These are phyloP conservation scores for Venturia oleaginea DNA, from an alignment of 2,329 filamentous ascomycete species.

Conservation along the genomic window DNA sequence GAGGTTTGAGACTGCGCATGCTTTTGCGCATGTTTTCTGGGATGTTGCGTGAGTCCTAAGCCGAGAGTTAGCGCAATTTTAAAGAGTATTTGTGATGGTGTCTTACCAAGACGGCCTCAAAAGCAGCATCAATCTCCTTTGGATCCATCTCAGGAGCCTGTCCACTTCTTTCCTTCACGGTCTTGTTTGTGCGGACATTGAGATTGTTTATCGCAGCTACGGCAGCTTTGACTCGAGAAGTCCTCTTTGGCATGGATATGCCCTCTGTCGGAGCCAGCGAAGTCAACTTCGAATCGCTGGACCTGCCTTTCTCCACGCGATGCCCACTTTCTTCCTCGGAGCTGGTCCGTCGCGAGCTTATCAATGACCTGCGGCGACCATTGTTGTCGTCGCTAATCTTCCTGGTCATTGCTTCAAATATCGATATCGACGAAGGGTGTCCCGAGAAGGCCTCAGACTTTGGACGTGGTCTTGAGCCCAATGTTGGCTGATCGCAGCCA, in stretches of 20 bases:
- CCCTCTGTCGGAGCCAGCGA: slow-evolving; percentile 19
- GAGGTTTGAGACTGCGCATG: slow-evolving; percentile 80
- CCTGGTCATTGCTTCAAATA: slow-evolving; percentile 31
- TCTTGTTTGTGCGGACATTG: slow-evolving; percentile 32
- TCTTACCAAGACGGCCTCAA: slow-evolving; percentile 51
- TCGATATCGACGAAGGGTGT: slow-evolving; percentile 31
- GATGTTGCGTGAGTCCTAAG: slow-evolving; percentile 81
- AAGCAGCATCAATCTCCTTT: slow-evolving; percentile 51
- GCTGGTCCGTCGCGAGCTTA: neutral
- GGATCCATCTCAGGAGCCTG: slow-evolving; percentile 31
- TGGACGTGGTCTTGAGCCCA: slow-evolving; percentile 30
- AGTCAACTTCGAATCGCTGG: slow-evolving; percentile 18
- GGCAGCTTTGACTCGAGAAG: slow-evolving; percentile 52
- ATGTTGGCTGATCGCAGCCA: slow-evolving; percentile 39
- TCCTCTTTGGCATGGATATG: slow-evolving; percentile 26
- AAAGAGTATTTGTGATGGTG: slow-evolving; percentile 32
- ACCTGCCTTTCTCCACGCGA: slow-evolving; percentile 2
- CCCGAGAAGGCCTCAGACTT: slow-evolving; percentile 41
- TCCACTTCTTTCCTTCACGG: slow-evolving; percentile 23
- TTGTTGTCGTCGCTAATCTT: slow-evolving; percentile 26
- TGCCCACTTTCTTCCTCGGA: neutral
- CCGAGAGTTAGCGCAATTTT: slow-evolving; percentile 46
- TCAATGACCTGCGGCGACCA: neutral
- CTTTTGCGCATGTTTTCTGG: slow-evolving; percentile 89
- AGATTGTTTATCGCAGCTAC: slow-evolving; percentile 51